phyloP scores from a whole-genome alignment of 2,329 filamentous ascomycete species.

The Phyllosticta citrichinensis region DNA sequence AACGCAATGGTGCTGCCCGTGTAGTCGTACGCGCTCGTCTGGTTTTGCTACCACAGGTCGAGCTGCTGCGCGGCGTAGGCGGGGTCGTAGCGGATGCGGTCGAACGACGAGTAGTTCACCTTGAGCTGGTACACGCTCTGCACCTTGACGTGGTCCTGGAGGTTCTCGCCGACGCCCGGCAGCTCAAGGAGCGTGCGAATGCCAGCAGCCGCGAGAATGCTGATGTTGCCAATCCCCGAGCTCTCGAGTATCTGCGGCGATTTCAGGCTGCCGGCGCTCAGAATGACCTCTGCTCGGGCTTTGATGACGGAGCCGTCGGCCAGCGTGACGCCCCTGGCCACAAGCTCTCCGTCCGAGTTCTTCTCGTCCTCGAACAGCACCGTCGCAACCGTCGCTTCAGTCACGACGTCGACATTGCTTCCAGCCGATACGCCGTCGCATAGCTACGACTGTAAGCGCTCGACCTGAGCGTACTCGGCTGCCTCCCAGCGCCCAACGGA shows the following conservation, averaged over 20 bases:
- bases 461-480: constrained; percentile 40
- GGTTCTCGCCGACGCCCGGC: constrained; percentile 53
- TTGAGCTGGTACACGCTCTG: constrained; percentile 21
- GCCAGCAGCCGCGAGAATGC: constrained; percentile 41
- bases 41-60: constrained; percentile 27
- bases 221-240: constrained; percentile 48
- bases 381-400: constrained; percentile 29
- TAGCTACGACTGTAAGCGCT: constrained; percentile 42
- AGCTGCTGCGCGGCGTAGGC: constrained; percentile 31
- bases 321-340: constrained; percentile 24
- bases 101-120: constrained; percentile 22
- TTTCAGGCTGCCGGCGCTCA: constrained; percentile 48
- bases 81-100: constrained; percentile 22
- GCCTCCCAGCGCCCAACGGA: constrained; percentile 41
- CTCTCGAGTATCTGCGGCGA: constrained; percentile 56
- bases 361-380: constrained; percentile 22
- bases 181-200: constrained; percentile 48
- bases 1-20: background rate
- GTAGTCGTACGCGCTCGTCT: constrained; percentile 11
- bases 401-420: constrained; percentile 33
- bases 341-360: constrained; percentile 9
- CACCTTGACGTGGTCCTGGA: constrained; percentile 44
- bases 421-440: constrained; percentile 35
- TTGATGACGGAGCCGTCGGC: constrained; percentile 20
- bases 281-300: constrained; percentile 32